Evolutionary conservation across 2,329 filamentous ascomycete genomes (phyloP).

Genomic region (Alternaria sp.): DNA sequence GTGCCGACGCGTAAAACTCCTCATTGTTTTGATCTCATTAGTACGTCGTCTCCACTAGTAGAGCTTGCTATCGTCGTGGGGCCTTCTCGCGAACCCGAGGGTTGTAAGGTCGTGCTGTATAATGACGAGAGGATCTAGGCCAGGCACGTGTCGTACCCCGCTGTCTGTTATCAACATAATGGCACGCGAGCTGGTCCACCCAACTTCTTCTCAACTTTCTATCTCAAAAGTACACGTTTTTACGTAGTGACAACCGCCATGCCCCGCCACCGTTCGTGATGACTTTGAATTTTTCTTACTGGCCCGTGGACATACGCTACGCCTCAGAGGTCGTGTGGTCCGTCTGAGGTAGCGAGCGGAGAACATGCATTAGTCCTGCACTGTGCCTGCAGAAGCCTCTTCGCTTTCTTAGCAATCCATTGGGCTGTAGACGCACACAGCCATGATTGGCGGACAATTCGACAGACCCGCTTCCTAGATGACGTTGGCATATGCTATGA

Average conservation of each 20-base stretch:
- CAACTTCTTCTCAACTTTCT: background rate
- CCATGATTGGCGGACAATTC: constrained; percentile 2
- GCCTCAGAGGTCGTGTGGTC: constrained; percentile 6
- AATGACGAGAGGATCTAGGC: background rate
- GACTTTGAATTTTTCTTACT: background rate
- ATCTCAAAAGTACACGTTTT: background rate
- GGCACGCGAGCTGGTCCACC: background rate
- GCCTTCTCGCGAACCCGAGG: background rate
- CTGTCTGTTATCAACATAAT: background rate
- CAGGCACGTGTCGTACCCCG: background rate
- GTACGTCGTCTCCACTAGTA: background rate
- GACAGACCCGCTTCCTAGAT: background rate
- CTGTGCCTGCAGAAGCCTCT: constrained; percentile 6
- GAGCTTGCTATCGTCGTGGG: background rate
- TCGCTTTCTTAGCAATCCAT: constrained; percentile 1
- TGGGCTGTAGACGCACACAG: background rate
- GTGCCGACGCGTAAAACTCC: constrained; percentile 20
- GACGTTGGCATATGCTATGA: background rate
- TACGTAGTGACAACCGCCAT: background rate
- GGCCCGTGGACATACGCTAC: background rate
- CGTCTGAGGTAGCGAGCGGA: constrained; percentile 9
- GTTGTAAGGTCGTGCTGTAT: background rate
- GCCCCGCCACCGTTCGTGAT: background rate
- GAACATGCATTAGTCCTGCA: constrained; percentile 7
- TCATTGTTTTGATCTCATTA: constrained; percentile 2